These are phyloP conservation scores for Candolleomyces efflorescens DNA, from an alignment of 768 basidiomycete species.

Conservation along the genomic window DNA sequence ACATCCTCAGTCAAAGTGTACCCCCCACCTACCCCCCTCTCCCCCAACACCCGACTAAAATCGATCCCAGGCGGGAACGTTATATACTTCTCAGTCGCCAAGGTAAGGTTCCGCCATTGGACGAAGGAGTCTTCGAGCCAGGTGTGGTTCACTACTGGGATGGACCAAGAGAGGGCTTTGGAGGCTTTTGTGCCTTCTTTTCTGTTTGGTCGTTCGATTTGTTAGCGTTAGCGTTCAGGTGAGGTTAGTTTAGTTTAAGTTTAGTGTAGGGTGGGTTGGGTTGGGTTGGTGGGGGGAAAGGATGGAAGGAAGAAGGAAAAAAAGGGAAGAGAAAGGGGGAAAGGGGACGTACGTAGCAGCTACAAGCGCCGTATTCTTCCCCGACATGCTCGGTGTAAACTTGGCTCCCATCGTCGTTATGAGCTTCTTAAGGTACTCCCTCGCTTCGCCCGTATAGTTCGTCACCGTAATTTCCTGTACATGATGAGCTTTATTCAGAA, in stretches of 20 bases:
- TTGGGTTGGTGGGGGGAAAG: no score
- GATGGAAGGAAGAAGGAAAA: no score
- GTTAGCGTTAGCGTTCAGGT: neutral
- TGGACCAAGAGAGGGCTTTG: conserved; percentile 75
- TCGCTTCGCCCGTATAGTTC: conserved; percentile 81
- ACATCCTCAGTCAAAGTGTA: no score
- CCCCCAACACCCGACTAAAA: conserved; percentile 45
- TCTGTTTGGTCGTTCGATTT: conserved; percentile 21
- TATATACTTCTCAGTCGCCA: conserved; percentile 64
- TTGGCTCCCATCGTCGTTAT: conserved; percentile 71
- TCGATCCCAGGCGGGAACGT: conserved; percentile 65
- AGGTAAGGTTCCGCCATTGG: conserved; percentile 69
- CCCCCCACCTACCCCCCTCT: conserved; percentile 30
- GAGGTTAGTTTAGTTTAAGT: no score
- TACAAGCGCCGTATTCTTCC: conserved; percentile 73
- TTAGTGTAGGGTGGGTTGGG: no score
- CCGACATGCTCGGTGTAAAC: conserved; percentile 81
- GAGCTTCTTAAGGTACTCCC: conserved; percentile 85
- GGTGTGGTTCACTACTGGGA: conserved; percentile 83
- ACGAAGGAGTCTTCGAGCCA: conserved; percentile 92
- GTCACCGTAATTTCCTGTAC: conserved; percentile 75
- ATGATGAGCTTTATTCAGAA: neutral
- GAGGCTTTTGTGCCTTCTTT: conserved; percentile 55
- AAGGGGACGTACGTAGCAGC: conserved; percentile 67
- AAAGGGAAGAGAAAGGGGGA: neutral